Percentiles rank a stretch among this genome's conserved stretches.
phyloP scores from a whole-genome alignment of 192 early-diverging fungal species.

The Rhizophlyctis rosea region DNA sequence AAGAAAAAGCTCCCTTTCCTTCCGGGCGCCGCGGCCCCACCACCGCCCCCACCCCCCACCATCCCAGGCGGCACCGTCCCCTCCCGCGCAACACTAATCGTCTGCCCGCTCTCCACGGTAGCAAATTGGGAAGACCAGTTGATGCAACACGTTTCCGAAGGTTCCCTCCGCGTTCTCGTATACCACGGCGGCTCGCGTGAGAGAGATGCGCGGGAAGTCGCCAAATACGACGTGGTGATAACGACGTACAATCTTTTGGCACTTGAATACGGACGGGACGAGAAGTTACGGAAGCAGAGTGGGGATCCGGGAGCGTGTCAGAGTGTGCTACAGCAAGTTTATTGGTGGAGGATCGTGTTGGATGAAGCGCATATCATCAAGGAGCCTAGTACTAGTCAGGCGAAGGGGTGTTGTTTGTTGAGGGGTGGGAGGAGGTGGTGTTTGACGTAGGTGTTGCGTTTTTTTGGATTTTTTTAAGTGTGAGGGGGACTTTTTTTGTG shows the following conservation, averaged over 20 bases:
- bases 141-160: conserved; percentile 37
- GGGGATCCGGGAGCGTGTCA: conserved; percentile 4
- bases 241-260: conserved; percentile 69
- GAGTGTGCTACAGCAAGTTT: conserved; percentile 56
- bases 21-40: conserved; percentile 10
- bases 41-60: conserved; percentile 3
- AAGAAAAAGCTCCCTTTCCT: no score
- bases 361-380: conserved; percentile 96
- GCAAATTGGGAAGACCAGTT: conserved; percentile 76
- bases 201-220: conserved; percentile 43
- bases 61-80: conserved; percentile 10
- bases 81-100: conserved; percentile 58
- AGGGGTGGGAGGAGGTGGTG: conserved; percentile 77
- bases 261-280: conserved; percentile 45
- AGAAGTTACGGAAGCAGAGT: conserved; percentile 4
- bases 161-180: conserved; percentile 45
- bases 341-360: conserved; percentile 85
- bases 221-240: conserved; percentile 62
- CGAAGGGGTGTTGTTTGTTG: conserved; percentile 70
- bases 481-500: not conserved
- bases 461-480: no score
- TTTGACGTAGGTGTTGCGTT: no score
- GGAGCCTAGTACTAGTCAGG: conserved; percentile 67
- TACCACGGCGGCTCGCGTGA: conserved; percentile 60
- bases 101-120: conserved; percentile 69